Base-by-base conservation (phyloP, 768 basidiomycete species). In the Amanita muscaria region DNA sequence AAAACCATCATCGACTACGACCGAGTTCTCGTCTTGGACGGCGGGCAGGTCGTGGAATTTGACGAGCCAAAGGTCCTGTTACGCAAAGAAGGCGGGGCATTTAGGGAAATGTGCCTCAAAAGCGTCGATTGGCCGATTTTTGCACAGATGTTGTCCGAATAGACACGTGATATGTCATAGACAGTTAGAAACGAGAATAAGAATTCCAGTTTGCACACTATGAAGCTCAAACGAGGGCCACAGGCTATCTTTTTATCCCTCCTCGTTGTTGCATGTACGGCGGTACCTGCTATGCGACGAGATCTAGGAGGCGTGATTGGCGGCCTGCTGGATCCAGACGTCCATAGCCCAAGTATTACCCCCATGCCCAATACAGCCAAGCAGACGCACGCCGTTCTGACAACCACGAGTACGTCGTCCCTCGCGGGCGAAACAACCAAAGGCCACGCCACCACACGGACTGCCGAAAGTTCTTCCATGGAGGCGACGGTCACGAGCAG, bases 1-100 rank as follows among this genome's bases (percentile, higher is more conserved):
- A 78, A 78, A 56, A 88, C 85, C 0, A 77, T 88, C 44, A 77
- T 88, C 49, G 80, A 88, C 59, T 78, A 87, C 59, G 77, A 80
- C 62, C 68, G 80, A 11, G 67, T 91, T 53, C 63, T 88, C 52
- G 82, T 89, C n/a, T 62, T 88, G 16, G 81, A 79, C 42, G 69
- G 73, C 14, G 88, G 88, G 2, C 68, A 73, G 45, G 69, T 92
- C 34, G 59, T 79, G n/a, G 88, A 92, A 55, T 89, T 79, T 58
- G 89, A 82, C 45, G 66, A 75, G 7, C 88, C 89, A 0, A 60
- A 56, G 31, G 65, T 57, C 14, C 62, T 92, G 39, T 64, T 88
- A 35, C 54, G 54, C 2, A 74, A 66, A 27, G 61, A 67, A 11
- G 73, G 72, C 15, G 77, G 85, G 3, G 63, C 67, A 19, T 88